Percentiles rank a stretch among this genome's conserved stretches.
These are phyloP conservation scores for Fistulifera pelliculosa DNA, from an alignment of 108 stramenopile genomes.

Conservation along the genomic window DNA sequence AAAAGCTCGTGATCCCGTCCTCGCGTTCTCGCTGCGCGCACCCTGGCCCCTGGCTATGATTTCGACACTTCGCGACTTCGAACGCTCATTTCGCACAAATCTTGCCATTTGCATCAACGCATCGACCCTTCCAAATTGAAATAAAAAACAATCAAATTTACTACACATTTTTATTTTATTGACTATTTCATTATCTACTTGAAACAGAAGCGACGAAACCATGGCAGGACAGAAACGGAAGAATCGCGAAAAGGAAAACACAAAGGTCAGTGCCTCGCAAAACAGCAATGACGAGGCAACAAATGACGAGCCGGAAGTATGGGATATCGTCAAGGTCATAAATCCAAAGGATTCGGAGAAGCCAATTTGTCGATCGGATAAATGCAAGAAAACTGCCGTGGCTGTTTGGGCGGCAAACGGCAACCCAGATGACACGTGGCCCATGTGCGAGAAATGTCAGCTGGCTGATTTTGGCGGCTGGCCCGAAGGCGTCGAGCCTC, in stretches of 20 bases:
- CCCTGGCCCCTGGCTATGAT: no score
- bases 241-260: background rate
- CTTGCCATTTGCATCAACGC: background rate
- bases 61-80: no score
- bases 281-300: background rate
- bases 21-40: no score
- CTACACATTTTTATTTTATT: no score
- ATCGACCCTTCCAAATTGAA: background rate
- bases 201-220: background rate
- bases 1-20: no score
- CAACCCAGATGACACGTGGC: slow-evolving; percentile 48
- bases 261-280: background rate
- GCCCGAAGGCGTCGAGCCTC: slow-evolving; percentile 19
- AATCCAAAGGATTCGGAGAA: background rate
- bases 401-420: slow-evolving; percentile 41
- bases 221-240: background rate
- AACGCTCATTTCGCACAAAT: background rate
- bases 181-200: no score
- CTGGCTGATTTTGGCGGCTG: slow-evolving; percentile 32
- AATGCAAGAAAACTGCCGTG: slow-evolving; percentile 29
- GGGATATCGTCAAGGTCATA: background rate
- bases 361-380: slow-evolving; percentile 19
- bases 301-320: background rate
- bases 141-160: no score
- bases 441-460: slow-evolving; percentile 48